These are phyloP conservation scores for Capillidium rhysosporum DNA, from an alignment of 371 early-diverging fungal genomes.

Conservation along the genomic window DNA sequence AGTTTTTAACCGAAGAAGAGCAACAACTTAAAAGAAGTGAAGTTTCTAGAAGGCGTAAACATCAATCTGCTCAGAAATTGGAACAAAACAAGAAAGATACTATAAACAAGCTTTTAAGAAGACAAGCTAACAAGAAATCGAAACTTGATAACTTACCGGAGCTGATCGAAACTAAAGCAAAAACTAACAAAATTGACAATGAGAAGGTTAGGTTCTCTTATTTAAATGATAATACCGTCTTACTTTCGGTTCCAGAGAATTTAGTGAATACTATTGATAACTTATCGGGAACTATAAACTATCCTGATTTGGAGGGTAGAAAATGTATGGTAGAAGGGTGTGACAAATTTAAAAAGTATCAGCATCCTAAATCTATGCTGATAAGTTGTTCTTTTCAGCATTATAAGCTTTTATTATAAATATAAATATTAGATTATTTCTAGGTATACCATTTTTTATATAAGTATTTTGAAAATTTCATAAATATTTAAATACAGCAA, in stretches of 20 bases:
- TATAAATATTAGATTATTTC: too few relatives aligned
- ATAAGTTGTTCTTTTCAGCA: slow-evolving; percentile 5
- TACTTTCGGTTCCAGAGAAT: slow-evolving; percentile 8
- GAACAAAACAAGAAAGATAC: slow-evolving; percentile 13
- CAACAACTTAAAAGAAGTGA: slow-evolving; percentile 9
- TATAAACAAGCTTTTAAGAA: slow-evolving; percentile 11
- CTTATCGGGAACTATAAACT: background rate
- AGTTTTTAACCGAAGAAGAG: slow-evolving; percentile 12
- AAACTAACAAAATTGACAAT: background rate
- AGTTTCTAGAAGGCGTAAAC: slow-evolving; percentile 10
- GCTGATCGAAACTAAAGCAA: background rate
- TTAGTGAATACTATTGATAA: background rate
- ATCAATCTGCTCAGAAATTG: slow-evolving; percentile 12
- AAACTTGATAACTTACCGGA: background rate
- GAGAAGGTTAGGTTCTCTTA: background rate
- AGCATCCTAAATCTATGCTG: slow-evolving; percentile 1
- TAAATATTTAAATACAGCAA: too few relatives aligned
- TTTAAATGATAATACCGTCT: slow-evolving; percentile 4
- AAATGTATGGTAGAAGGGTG: slow-evolving; percentile 9
- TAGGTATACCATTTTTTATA: too few relatives aligned
- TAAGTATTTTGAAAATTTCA: too few relatives aligned
- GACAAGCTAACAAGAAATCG: slow-evolving; percentile 10
- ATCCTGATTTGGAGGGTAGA: background rate
- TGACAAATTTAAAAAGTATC: slow-evolving; percentile 10
- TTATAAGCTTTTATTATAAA: background rate